Percentiles rank a stretch among this genome's conserved stretches.
These are phyloP conservation scores for apple (Malus domestica) DNA, from an alignment of 306 rosid species.

Conservation along the genomic window ASM211411v1 NC_041789.1:30320001-30320500, in stretches of 20 bases:
- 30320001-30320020: constrained; percentile 51
- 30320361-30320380: constrained; percentile 45
- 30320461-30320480: not conserved
- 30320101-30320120: constrained; percentile 8
- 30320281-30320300: constrained; percentile 50
- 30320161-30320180: not conserved
- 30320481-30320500: not conserved
- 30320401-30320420: constrained; percentile 47
- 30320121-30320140: not conserved
- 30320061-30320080: constrained; percentile 33
- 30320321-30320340: constrained; percentile 38
- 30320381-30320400: constrained; percentile 47
- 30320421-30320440: constrained; percentile 43
- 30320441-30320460: constrained; percentile 22
- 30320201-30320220: constrained; percentile 51
- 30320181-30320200: constrained; percentile 31
- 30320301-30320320: constrained; percentile 56
- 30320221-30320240: constrained; percentile 53
- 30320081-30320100: too few species aligned
- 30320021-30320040: constrained; percentile 42
- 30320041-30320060: constrained; percentile 13
- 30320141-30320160: not conserved
- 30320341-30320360: constrained; percentile 55
- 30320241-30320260: constrained; percentile 20
- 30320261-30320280: constrained; percentile 51